Conservation (phyloP, 164 flowering plant species). For the Akebia trifoliata region DNA sequence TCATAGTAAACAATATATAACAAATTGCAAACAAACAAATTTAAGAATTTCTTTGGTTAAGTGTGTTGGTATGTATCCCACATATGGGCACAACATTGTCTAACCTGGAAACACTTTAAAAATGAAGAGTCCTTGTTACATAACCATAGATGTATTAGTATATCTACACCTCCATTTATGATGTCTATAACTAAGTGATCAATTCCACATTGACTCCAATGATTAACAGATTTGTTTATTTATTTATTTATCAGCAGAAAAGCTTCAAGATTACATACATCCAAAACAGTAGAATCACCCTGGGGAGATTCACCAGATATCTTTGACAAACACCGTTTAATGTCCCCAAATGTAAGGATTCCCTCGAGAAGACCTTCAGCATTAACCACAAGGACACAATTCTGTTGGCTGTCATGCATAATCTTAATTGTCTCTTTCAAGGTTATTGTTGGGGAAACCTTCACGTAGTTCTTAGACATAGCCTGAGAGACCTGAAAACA, state of each 20-base stretch:
- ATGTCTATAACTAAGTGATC: too few species aligned
- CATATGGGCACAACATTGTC: too few species aligned
- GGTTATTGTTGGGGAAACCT: slow-evolving; percentile 39
- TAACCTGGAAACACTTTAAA: too few species aligned
- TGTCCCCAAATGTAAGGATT: slow-evolving; percentile 77
- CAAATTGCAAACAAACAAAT: too few species aligned
- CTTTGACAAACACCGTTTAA: slow-evolving; percentile 47
- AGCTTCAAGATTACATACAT: slow-evolving; percentile 45
- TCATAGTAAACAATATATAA: too few species aligned
- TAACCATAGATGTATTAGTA: too few species aligned
- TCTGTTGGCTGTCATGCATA: slow-evolving; percentile 62
- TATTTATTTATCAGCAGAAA: slow-evolving; percentile 1
- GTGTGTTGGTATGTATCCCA: too few species aligned
- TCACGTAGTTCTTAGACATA: slow-evolving; percentile 66
- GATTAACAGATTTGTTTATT: too few species aligned
- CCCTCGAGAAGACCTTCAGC: slow-evolving; percentile 79
- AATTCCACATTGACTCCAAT: too few species aligned
- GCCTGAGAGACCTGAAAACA: slow-evolving; percentile 72
- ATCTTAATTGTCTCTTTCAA: slow-evolving; percentile 56
- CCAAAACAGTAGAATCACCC: slow-evolving; percentile 35
- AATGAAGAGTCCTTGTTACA: too few species aligned
- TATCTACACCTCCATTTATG: too few species aligned
- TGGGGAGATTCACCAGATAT: slow-evolving; percentile 34
- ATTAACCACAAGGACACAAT: slow-evolving; percentile 69
- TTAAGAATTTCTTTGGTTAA: too few species aligned